phyloP scores from a whole-genome alignment of 1,284 basidiomycete genomes.

The Leucocoprinus gongylophorus region DNA sequence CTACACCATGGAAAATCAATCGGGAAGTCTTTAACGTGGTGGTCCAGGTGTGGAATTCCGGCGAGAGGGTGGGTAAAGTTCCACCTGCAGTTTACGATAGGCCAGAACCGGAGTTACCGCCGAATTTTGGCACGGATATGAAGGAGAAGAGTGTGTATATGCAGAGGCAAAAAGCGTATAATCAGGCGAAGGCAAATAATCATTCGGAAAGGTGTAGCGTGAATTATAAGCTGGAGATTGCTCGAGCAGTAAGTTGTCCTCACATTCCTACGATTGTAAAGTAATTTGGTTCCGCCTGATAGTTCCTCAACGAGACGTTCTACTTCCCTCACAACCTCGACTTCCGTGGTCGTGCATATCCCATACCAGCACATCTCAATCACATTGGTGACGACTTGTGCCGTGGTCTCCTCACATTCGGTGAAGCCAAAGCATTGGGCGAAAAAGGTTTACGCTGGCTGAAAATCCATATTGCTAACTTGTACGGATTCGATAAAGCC shows the following conservation, averaged over 20 bases:
- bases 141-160: constrained; percentile 57
- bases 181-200: constrained; percentile 66
- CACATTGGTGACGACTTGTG: constrained; percentile 96
- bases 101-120: constrained; percentile 60
- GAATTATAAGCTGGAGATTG: constrained; percentile 98
- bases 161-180: constrained; percentile 52
- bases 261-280: background rate
- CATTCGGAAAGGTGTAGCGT: constrained; percentile 91
- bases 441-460: constrained; percentile 78
- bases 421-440: constrained; percentile 75
- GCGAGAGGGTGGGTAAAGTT: constrained; percentile 69
- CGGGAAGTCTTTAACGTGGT: constrained; percentile 44
- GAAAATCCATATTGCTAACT: constrained; percentile 90
- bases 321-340: constrained; percentile 98
- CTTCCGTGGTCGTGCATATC: constrained; percentile 97
- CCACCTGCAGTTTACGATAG: constrained; percentile 59
- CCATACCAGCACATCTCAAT: constrained; percentile 92
- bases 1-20: constrained; percentile 92
- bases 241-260: constrained; percentile 63
- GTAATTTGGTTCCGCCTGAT: background rate
- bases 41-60: constrained; percentile 70
- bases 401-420: constrained; percentile 86
- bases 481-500: constrained; percentile 94
- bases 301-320: constrained; percentile 83
- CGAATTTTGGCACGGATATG: constrained; percentile 60